Conservation (phyloP, 768 basidiomycete genomes). For the Boletus reticuloceps region DNA sequence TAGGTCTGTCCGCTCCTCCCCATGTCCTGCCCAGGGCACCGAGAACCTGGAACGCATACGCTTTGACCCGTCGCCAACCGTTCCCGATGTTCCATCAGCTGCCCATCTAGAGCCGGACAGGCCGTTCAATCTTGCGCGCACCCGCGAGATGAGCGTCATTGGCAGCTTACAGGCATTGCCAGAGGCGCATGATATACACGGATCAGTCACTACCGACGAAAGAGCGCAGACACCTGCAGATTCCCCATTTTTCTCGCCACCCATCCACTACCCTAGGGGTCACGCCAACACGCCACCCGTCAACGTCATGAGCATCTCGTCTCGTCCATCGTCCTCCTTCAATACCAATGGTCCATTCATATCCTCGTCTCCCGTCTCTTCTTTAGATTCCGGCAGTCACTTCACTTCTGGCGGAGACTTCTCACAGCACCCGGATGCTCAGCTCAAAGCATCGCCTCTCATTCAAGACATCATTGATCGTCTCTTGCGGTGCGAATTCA, state of each 20-base stretch:
- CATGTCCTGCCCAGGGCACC: constrained; percentile 52
- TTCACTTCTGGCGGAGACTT: constrained; percentile 49
- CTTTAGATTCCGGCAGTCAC: constrained; percentile 71
- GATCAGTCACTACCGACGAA: constrained; percentile 29
- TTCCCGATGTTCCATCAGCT: constrained; percentile 46
- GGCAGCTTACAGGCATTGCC: constrained; percentile 51
- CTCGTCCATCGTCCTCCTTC: constrained; percentile 43
- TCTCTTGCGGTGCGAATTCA: constrained; percentile 65
- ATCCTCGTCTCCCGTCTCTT: constrained; percentile 77
- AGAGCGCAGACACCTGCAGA: constrained; percentile 24
- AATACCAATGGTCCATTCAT: constrained; percentile 45
- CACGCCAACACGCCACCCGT: constrained; percentile 48
- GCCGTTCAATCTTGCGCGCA: constrained; percentile 39
- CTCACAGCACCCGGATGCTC: constrained; percentile 58
- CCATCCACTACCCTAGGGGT: constrained; percentile 39
- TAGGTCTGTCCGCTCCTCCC: constrained; percentile 67
- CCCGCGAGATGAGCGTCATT: constrained; percentile 49
- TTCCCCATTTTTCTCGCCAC: constrained; percentile 39
- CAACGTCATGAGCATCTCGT: constrained; percentile 29
- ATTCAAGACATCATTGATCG: constrained; percentile 77
- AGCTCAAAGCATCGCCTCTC: constrained; percentile 72
- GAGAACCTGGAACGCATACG: constrained; percentile 23
- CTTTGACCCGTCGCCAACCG: constrained; percentile 36
- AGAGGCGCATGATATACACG: constrained; percentile 54
- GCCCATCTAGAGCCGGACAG: constrained; percentile 45